A percentile compares a stretch with the other conserved stretches of the same genome.
phyloP scores from a whole-genome alignment of 176 grass and related monocot genomes.

The Rhynchospora pubera region DNA sequence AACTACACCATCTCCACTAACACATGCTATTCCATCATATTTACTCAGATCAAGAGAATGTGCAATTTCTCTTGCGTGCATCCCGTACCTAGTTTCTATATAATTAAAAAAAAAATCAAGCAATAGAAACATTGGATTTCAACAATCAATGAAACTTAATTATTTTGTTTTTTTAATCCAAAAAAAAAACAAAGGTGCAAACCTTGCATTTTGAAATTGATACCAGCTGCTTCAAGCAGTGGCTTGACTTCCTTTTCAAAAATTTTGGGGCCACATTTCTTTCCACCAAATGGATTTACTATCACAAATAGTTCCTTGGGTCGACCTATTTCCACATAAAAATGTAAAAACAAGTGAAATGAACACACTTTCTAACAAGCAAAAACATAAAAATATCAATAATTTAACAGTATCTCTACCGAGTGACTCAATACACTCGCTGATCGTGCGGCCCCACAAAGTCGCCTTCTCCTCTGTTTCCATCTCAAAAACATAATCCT shows the following conservation, averaged over 20 bases:
- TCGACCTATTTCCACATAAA: constrained; percentile 26
- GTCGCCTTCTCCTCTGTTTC: constrained; percentile 27
- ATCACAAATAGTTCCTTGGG: constrained; percentile 47
- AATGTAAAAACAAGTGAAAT: neutral
- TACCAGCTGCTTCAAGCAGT: constrained; percentile 41
- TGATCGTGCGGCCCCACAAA: constrained; percentile 27
- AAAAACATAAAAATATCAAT: too few relatives aligned
- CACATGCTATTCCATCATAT: constrained; percentile 69
- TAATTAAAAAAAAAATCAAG: neutral
- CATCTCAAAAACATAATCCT: constrained; percentile 57
- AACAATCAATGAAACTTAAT: neutral
- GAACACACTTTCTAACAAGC: too few relatives aligned
- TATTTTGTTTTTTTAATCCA: too few relatives aligned
- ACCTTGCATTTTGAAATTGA: constrained; percentile 53
- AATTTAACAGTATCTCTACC: constrained; percentile 22
- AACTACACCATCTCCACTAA: constrained; percentile 67
- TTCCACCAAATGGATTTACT: constrained; percentile 71
- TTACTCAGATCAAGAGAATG: constrained; percentile 30
- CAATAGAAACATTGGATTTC: neutral
- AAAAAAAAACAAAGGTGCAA: neutral
- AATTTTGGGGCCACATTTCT: constrained; percentile 48
- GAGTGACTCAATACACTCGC: constrained; percentile 28
- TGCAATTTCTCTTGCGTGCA: constrained; percentile 57
- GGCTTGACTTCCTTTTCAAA: constrained; percentile 52
- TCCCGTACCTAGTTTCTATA: constrained; percentile 51